Evolutionary conservation across 169 alveolate species (phyloP).

Genomic region (Eimeria zaria): DNA sequence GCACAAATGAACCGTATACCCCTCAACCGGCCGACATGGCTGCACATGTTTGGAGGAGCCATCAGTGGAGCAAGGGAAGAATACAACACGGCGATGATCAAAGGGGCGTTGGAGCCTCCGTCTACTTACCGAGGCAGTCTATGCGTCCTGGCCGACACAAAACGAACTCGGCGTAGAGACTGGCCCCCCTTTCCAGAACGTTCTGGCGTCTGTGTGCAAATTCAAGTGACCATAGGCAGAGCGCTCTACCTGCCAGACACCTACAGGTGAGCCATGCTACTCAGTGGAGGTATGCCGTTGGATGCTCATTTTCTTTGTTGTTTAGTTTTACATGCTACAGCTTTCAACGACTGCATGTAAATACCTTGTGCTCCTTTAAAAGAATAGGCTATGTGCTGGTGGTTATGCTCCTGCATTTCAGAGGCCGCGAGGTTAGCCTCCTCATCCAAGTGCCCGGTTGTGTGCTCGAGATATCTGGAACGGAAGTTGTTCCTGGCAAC

Average conservation of each 20-base stretch:
- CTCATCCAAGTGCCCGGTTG: slow-evolving; percentile 79
- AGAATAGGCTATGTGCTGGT: not conserved
- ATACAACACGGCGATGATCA: slow-evolving; percentile 49
- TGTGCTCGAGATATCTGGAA: slow-evolving; percentile 38
- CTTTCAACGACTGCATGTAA: not conserved
- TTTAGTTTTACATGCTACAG: not conserved
- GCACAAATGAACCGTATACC: slow-evolving; percentile 27
- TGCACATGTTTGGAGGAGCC: slow-evolving; percentile 78
- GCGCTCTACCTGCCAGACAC: slow-evolving; percentile 76
- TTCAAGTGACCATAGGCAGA: slow-evolving; percentile 52
- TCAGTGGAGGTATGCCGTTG: not conserved
- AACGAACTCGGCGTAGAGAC: slow-evolving; percentile 36
- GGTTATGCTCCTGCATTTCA: not conserved
- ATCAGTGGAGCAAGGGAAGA: slow-evolving; percentile 62
- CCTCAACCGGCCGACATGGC: slow-evolving; percentile 67
- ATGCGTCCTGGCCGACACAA: slow-evolving; percentile 73
- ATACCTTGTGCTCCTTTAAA: not conserved
- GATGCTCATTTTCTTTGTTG: not conserved
- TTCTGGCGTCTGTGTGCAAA: slow-evolving; percentile 38
- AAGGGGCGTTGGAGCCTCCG: slow-evolving; percentile 80
- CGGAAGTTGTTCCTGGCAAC: not conserved
- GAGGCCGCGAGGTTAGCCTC: slow-evolving; percentile 52
- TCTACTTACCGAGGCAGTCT: slow-evolving; percentile 79
- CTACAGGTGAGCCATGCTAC: slow-evolving; percentile 23
- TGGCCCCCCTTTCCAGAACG: slow-evolving; percentile 81